Percentiles rank a stretch among this genome's conserved stretches.
phyloP scores from a whole-genome alignment of 345 rosid species.

The Clarkia xantiana region DNA sequence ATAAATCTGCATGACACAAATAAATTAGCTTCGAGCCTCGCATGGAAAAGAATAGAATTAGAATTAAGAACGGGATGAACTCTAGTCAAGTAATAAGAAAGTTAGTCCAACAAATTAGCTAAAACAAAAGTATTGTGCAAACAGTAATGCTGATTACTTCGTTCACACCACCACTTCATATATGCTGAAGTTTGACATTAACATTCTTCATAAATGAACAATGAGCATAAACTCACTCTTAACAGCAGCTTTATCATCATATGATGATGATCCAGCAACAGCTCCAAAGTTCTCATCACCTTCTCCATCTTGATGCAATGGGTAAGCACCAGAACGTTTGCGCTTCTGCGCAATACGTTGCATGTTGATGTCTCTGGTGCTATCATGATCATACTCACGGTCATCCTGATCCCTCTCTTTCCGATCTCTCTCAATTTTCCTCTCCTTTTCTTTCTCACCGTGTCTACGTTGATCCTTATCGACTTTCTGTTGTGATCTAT shows the following conservation, averaged over 20 bases:
- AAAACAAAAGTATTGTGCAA: no score
- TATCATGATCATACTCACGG: slow-evolving; percentile 46
- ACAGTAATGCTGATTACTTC: no score
- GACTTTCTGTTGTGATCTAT: slow-evolving; percentile 29
- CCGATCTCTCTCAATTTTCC: slow-evolving; percentile 58
- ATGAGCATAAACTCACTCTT: slow-evolving; percentile 26
- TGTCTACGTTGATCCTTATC: slow-evolving; percentile 62
- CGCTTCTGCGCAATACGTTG: slow-evolving; percentile 39
- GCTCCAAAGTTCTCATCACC: slow-evolving; percentile 43
- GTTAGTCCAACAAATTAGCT: no score
- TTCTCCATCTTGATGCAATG: slow-evolving; percentile 44
- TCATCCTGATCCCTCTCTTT: slow-evolving; percentile 42
- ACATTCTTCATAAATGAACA: no score
- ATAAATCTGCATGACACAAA: slow-evolving; percentile 33
- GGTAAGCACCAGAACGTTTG: slow-evolving; percentile 31
- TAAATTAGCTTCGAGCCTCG: no score
- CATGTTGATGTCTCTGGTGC: slow-evolving; percentile 41
- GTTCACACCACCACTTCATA: no score
- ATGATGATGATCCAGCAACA: slow-evolving; percentile 34
- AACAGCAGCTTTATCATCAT: slow-evolving; percentile 55
- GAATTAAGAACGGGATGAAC: background rate
- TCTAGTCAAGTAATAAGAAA: no score
- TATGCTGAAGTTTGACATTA: no score
- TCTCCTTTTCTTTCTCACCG: slow-evolving; percentile 55
- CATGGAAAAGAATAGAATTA: background rate